Base-by-base conservation (phyloP, 2,329 filamentous ascomycete genomes). In the Amauroascus verrucosus region DNA sequence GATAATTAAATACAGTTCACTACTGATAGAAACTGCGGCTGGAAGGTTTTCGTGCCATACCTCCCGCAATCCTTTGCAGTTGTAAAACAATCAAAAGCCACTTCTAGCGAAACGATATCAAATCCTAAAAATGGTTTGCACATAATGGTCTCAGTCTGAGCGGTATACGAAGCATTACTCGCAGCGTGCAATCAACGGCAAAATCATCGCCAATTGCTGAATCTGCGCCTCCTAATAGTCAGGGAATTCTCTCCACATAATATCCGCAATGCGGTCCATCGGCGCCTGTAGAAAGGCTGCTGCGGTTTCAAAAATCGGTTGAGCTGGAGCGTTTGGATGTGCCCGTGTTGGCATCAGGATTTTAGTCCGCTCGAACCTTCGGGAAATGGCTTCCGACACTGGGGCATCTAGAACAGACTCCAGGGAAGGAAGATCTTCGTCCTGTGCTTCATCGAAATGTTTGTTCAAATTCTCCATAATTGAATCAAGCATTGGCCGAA, bases 241-340 rank as follows among this genome's bases (percentile, higher is more conserved):
- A 18, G 76, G 77, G 56, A 78, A 82, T 59, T 74, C 76, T 32
- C 73, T 65, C 50, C 50, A 52, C 59, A 80, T 77, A 26, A 79
- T 51, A 61, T 82, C 78, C 26, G 65, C 66, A 37, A 83, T 57
- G 47, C 71, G 73, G 59, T 82, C 80, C 22, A 82, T 67, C 0
- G 79, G 79, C 3, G 78, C 77, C 0, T 76, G 65, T 64, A 82
- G 54, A 16, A 82, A 60, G 0, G 77, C 77, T 56, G 72, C 72
- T 0, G 71, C 76, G 0, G 73, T 77, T 69, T 82, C 77, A 54
- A 80, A 81, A 0, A 75, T 74, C 6, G 78, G 77, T 38, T 73
- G 70, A 54, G 77, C 71, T 0, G 73, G 73, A 2, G 75, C 71
- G 13, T 60, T 64, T 0, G 75, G 76, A 60, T 80, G 76, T 35